Evolutionary conservation across 2,329 filamentous ascomycete species (phyloP).

Genomic region (Penicillium polonicum): DNA sequence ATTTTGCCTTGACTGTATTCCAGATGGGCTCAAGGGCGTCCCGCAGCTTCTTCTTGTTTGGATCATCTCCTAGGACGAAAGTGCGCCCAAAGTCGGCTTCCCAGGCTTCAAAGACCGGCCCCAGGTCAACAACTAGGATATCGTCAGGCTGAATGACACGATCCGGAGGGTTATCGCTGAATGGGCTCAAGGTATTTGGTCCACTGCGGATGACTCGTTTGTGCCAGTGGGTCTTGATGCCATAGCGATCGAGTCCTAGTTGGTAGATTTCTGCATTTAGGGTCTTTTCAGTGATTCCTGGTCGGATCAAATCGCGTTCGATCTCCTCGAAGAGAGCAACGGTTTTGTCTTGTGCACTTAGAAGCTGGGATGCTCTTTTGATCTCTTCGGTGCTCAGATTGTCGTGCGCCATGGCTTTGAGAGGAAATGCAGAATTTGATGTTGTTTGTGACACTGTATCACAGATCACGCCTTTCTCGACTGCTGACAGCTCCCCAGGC

Average conservation of each 20-base stretch:
- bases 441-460: background rate
- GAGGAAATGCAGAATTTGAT: background rate
- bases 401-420: background rate
- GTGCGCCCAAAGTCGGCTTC: slow-evolving; percentile 57
- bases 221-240: slow-evolving; percentile 53
- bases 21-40: slow-evolving; percentile 51
- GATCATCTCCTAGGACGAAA: slow-evolving; percentile 51
- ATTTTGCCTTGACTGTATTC: slow-evolving; percentile 46
- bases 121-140: slow-evolving; percentile 54
- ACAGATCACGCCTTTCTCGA: background rate
- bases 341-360: slow-evolving; percentile 51
- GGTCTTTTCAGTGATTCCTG: slow-evolving; percentile 50
- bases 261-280: slow-evolving; percentile 51
- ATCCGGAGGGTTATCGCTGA: slow-evolving; percentile 52
- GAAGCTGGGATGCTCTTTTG: slow-evolving; percentile 40
- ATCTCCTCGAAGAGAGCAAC: slow-evolving; percentile 50
- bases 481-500: background rate
- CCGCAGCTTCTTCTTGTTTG: slow-evolving; percentile 45
- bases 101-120: slow-evolving; percentile 54
- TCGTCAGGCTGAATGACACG: slow-evolving; percentile 50
- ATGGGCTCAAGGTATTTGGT: slow-evolving; percentile 51
- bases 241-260: slow-evolving; percentile 45
- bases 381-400: slow-evolving; percentile 10
- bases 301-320: slow-evolving; percentile 46
- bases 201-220: slow-evolving; percentile 53